Evolutionary conservation across 108 stramenopile genomes (phyloP).

Genomic region (Cyclotella kingstonii): DNA sequence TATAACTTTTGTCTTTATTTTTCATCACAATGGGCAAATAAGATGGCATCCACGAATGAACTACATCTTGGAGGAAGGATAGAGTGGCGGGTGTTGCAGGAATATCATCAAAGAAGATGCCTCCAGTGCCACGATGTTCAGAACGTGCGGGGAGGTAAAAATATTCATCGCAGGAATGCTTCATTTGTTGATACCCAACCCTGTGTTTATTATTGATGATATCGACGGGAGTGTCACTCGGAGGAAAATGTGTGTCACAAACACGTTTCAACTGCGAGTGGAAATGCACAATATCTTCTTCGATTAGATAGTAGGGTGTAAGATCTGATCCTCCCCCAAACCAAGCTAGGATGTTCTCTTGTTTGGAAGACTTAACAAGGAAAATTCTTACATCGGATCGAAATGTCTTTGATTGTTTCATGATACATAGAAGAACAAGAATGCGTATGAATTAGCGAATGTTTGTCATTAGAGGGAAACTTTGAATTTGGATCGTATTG

Average conservation of each 20-base stretch:
- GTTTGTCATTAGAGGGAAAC: background rate
- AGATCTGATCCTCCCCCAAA: conserved; percentile 88
- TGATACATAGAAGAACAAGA: background rate
- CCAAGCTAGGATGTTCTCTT: conserved; percentile 42
- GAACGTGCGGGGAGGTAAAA: conserved; percentile 89
- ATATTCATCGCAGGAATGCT: conserved; percentile 86
- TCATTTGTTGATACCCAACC: conserved; percentile 63
- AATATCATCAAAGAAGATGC: conserved; percentile 95
- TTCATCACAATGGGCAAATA: conserved; percentile 81
- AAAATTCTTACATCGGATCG: conserved; percentile 90
- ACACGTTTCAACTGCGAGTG: conserved; percentile 61
- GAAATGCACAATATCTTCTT: conserved; percentile 79
- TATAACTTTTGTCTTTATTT: conserved; percentile 49
- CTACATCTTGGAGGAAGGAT: conserved; percentile 75
- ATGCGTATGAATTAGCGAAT: background rate
- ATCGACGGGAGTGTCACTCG: too few relatives aligned
- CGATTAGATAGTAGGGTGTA: conserved; percentile 90
- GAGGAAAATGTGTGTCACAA: conserved; percentile 58
- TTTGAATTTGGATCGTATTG: background rate
- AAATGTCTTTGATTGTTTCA: conserved; percentile 69
- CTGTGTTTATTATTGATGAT: conserved; percentile 41
- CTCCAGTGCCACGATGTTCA: conserved; percentile 94
- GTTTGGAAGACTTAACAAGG: conserved; percentile 38
- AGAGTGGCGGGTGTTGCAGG: conserved; percentile 43
- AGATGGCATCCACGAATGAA: conserved; percentile 86